phyloP scores from a whole-genome alignment of 495 filamentous ascomycete species.

The Xanthoparmelia taractica region DNA sequence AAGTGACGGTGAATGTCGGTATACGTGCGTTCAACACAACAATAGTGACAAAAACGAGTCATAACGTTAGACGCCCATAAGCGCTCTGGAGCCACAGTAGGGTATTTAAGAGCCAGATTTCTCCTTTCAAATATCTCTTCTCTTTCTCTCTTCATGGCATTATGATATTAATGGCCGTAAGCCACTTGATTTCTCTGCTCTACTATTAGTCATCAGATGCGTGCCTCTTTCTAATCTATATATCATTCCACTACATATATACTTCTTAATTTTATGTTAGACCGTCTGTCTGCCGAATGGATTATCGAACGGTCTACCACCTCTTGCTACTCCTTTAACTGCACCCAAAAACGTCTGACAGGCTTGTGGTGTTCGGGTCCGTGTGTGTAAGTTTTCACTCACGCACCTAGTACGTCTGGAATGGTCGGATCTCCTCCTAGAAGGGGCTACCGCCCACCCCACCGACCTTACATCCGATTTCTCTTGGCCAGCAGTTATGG shows the following conservation, averaged over 20 bases:
- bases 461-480: no score
- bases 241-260: neutral
- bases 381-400: no score
- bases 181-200: neutral
- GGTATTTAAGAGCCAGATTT: neutral
- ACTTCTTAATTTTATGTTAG: neutral
- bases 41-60: neutral
- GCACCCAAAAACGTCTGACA: no score
- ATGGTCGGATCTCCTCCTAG: no score
- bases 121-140: neutral
- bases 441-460: no score
- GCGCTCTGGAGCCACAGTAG: neutral
- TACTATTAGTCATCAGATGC: no score
- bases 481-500: no score
- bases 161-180: neutral
- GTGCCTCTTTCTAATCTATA: neutral
- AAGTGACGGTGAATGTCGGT: neutral
- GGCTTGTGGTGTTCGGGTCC: no score
- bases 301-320: no score
- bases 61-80: neutral
- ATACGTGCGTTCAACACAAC: neutral
- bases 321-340: no score
- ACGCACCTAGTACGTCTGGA: no score
- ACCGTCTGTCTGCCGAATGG: no score
- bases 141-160: neutral